Conservation (phyloP, 768 basidiomycete species). For the Trametes cubensis region DNA sequence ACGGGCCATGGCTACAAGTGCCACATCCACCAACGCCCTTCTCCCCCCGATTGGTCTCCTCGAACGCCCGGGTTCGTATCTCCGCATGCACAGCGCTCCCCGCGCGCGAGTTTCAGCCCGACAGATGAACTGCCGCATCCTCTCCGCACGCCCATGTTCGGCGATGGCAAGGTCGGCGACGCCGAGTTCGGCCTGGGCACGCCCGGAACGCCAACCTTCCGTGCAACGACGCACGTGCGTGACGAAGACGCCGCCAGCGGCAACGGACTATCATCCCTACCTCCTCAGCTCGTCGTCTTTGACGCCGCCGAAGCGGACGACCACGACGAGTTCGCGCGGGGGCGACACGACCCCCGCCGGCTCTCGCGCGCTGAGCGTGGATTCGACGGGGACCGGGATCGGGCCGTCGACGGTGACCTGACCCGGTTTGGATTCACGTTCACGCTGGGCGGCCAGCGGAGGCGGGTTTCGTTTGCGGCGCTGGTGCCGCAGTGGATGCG, state of each 20-base stretch:
- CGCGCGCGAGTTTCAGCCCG: constrained; percentile 24
- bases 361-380: constrained; percentile 16
- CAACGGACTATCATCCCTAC: constrained; percentile 6
- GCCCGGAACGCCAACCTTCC: constrained; percentile 22
- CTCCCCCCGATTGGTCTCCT: constrained; percentile 22
- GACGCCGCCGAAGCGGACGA: constrained; percentile 10
- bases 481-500: constrained; percentile 7
- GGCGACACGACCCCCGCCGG: constrained; percentile 22
- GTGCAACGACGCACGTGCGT: constrained; percentile 16
- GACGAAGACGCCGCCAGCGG: neutral
- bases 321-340: constrained; percentile 24
- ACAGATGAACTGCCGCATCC: constrained; percentile 13
- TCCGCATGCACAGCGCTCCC: constrained; percentile 9
- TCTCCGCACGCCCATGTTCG: constrained; percentile 7
- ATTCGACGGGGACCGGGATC: constrained; percentile 10
- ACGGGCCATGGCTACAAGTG: neutral
- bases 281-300: neutral
- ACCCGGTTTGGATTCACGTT: constrained; percentile 56
- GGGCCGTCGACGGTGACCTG: constrained; percentile 20
- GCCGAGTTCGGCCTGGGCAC: neutral
- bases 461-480: constrained; percentile 50
- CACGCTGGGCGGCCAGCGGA: constrained; percentile 53
- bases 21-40: constrained; percentile 20
- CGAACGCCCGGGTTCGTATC: constrained; percentile 17
- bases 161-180: constrained; percentile 3